Evolutionary conservation across 768 basidiomycete genomes (phyloP), one percentile per base, ranked within the genome.

Genomic region (Nevesoporus exiguus): DNA sequence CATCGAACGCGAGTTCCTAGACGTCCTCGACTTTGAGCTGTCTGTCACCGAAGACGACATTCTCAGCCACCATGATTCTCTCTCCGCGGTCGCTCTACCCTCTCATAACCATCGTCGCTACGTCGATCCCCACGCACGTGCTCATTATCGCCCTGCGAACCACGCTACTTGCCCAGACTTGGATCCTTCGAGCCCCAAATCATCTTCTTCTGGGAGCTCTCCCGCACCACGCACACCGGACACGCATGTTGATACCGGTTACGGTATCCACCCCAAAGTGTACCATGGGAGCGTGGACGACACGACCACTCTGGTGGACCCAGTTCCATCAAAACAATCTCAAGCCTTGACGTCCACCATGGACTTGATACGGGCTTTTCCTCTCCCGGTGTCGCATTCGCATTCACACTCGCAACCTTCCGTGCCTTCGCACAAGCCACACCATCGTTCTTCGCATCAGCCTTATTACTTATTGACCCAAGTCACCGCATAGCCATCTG

Each of bases 1-100:
- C 60, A 89, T 90, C 65, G 88, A 90, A 71, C 82, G 88, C 62
- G 88, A 90, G 71, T 89, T 87, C 69, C 79, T 90, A 45, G 85
- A 86, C 58, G 88, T 90, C 36, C 79, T 90, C 56, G 84, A 88
- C 66, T 90, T 86, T 61, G 84, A 90, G 65, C 78, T 90, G 37
- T 74, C 77, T 52, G 70, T 90, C 58, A 71, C 79, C 50, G 87
- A 89, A 61, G 74, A 75, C 37, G 87, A 89, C 62, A 59, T 90
- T 54, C 76, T 89, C 29, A 65, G 70, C 40, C 74, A 77, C 59
- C 74, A 77, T 42, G 69, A 70, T 54, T 49, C 67, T 22, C 61
- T 76, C 37, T 73, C 69, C 27, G 61, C 65, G 2, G 59, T 68
- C 40, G 59, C 66, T 40, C 44, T 62, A 56, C 56, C 68, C 51